Evolutionary conservation across 2,329 filamentous ascomycete genomes (phyloP).

Genomic region (Aspergillus calidoustus): DNA sequence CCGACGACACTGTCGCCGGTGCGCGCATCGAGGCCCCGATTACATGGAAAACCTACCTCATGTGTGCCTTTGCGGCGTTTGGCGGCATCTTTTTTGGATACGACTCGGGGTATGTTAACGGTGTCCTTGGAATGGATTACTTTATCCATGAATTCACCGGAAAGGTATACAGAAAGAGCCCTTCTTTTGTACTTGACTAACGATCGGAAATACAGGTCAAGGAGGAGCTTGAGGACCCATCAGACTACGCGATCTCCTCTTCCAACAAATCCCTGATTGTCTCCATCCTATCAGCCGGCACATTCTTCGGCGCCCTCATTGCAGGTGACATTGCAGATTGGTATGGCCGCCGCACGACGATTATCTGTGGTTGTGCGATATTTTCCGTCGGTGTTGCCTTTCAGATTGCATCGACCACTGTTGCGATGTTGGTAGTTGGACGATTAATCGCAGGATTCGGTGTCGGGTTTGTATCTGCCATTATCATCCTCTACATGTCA

Average conservation of each 20-base stretch:
- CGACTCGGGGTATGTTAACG: slow-evolving; percentile 61
- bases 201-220: slow-evolving; percentile 23
- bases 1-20: slow-evolving; percentile 52
- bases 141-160: slow-evolving; percentile 50
- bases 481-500: slow-evolving; percentile 86
- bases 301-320: slow-evolving; percentile 78
- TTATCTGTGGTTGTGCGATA: slow-evolving; percentile 72
- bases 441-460: slow-evolving; percentile 77
- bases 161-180: slow-evolving; percentile 30
- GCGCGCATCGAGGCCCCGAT: slow-evolving; percentile 63
- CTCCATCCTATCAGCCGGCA: slow-evolving; percentile 76
- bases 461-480: slow-evolving; percentile 79
- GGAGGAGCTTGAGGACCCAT: slow-evolving; percentile 30
- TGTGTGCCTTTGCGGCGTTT: slow-evolving; percentile 65
- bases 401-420: slow-evolving; percentile 62
- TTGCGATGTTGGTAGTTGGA: slow-evolving; percentile 70
- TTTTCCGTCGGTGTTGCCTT: slow-evolving; percentile 72
- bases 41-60: slow-evolving; percentile 63
- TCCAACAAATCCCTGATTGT: slow-evolving; percentile 66
- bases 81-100: slow-evolving; percentile 66
- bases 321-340: slow-evolving; percentile 77
- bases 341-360: slow-evolving; percentile 67
- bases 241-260: slow-evolving; percentile 51
- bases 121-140: slow-evolving; percentile 56
- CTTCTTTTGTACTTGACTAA: not conserved